Conservation (phyloP, 345 rosid species). For the Eucalyptus regnans region DNA sequence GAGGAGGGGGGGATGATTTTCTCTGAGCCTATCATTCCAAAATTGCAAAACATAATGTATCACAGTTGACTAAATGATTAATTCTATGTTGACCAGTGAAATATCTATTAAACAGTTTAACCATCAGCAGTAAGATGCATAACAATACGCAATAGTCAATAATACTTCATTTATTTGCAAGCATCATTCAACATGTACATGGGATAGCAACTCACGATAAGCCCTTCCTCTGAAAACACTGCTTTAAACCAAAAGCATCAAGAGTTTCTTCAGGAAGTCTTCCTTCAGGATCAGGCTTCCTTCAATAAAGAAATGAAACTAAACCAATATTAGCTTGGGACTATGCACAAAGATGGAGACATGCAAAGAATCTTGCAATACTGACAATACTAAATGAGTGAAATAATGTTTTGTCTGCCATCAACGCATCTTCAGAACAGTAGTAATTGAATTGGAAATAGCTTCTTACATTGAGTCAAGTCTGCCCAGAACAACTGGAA, state of each 20-base stretch:
- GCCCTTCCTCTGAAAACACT: constrained; percentile 74
- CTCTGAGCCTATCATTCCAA: background rate
- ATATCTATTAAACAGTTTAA: background rate
- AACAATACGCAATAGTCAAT: background rate
- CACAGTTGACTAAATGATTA: background rate
- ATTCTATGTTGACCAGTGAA: background rate
- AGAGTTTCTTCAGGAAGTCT: constrained; percentile 73
- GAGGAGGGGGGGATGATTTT: background rate
- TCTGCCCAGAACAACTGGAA: constrained; percentile 62
- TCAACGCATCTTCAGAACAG: background rate
- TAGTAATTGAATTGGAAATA: background rate
- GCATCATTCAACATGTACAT: background rate
- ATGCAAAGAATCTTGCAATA: background rate
- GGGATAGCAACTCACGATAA: constrained; percentile 51
- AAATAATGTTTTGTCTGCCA: background rate
- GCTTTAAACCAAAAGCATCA: constrained; percentile 61
- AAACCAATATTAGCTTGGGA: background rate
- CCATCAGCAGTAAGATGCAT: background rate
- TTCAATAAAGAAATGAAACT: constrained; percentile 6
- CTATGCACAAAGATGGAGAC: background rate
- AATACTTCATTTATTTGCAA: background rate
- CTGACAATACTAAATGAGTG: background rate
- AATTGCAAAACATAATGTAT: background rate
- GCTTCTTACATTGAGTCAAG: constrained; percentile 57
- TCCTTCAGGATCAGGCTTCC: constrained; percentile 78